Percentiles rank a stretch among this genome's conserved stretches.
phyloP scores from a whole-genome alignment of 352 stramenopile genomes.

The Chrysophaeum taylorii region DNA sequence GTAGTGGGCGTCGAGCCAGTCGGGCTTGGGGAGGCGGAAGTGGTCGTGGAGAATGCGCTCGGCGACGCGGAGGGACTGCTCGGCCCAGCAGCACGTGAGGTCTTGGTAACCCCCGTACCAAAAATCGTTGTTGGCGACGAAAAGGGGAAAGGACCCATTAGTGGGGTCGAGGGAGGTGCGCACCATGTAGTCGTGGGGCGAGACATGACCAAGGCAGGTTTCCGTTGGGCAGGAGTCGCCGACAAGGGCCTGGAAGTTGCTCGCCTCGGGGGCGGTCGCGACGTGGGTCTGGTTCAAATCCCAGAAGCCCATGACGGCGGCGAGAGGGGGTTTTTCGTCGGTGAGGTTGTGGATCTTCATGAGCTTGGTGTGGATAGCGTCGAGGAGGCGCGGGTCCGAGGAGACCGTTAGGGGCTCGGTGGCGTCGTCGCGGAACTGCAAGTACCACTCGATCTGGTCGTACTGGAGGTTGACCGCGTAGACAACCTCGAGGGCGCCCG shows the following conservation, averaged over 20 bases:
- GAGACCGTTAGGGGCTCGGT: background rate
- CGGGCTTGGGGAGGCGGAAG: background rate
- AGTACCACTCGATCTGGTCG: background rate
- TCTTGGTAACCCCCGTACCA: background rate
- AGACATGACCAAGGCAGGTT: background rate
- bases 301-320: slow-evolving; percentile 3
- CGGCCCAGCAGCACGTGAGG: background rate
- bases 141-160: background rate
- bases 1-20: background rate
- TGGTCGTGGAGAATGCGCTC: background rate
- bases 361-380: background rate
- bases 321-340: background rate
- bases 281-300: background rate
- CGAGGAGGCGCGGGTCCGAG: background rate
- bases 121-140: slow-evolving; percentile 7
- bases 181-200: background rate
- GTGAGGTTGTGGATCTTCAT: background rate
- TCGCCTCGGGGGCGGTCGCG: background rate
- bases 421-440: background rate
- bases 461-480: background rate
- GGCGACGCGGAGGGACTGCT: background rate
- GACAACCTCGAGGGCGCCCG: background rate
- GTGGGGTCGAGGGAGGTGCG: background rate
- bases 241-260: background rate
- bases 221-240: background rate